These are phyloP conservation scores for Candida hungchunana DNA, from an alignment of 805 yeast species.

Conservation along the genomic window DNA sequence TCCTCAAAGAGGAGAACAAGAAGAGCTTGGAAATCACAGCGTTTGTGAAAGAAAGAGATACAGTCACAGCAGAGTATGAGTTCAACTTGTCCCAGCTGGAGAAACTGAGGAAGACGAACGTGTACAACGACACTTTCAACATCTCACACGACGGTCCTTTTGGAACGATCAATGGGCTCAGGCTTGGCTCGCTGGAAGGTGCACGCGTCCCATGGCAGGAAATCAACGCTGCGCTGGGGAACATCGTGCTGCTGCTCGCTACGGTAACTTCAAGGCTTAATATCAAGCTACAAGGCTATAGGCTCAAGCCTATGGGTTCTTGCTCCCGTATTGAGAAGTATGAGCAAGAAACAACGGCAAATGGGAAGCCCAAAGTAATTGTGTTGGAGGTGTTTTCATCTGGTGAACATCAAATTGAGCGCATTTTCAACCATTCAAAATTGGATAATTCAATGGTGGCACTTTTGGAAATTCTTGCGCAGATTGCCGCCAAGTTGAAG, in stretches of 20 bases:
- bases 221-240: slow-evolving; percentile 89
- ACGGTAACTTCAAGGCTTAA: slow-evolving; percentile 58
- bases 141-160: slow-evolving; percentile 82
- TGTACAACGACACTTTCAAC: slow-evolving; percentile 76
- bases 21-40: slow-evolving; percentile 49
- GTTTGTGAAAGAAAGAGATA: slow-evolving; percentile 52
- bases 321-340: slow-evolving; percentile 67
- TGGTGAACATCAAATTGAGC: slow-evolving; percentile 69
- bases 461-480: slow-evolving; percentile 53
- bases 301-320: slow-evolving; percentile 78
- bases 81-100: slow-evolving; percentile 63
- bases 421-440: slow-evolving; percentile 67
- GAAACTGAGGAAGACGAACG: slow-evolving; percentile 68
- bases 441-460: slow-evolving; percentile 82
- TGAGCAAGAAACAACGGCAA: slow-evolving; percentile 33
- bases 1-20: slow-evolving; percentile 48
- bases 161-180: slow-evolving; percentile 81
- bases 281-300: slow-evolving; percentile 53
- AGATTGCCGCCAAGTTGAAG: slow-evolving; percentile 29
- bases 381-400: slow-evolving; percentile 50
- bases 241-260: slow-evolving; percentile 62
- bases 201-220: slow-evolving; percentile 81
- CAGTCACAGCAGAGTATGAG: slow-evolving; percentile 59
- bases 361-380: slow-evolving; percentile 31
- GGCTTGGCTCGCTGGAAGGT: slow-evolving; percentile 67